Evolutionary conservation across 2,329 filamentous ascomycete genomes (phyloP).

Genomic region (Botryosphaeria agaves): DNA sequence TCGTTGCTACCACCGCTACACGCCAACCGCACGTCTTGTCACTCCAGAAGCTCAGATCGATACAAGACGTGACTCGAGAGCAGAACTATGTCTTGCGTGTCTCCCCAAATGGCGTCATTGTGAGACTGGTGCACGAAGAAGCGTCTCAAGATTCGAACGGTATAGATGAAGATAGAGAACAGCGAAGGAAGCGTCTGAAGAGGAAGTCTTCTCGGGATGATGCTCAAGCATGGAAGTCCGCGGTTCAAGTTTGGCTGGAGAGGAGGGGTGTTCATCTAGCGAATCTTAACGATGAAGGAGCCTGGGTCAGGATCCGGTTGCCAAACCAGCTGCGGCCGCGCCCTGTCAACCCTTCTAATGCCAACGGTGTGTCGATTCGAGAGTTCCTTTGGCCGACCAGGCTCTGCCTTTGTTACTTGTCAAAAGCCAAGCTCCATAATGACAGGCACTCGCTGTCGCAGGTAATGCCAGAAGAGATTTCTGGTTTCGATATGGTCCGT

Average conservation of each 20-base stretch:
- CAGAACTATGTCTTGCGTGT: too few species aligned
- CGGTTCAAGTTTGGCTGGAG: neutral
- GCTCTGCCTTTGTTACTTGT: conserved; percentile 13
- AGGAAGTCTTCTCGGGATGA: too few species aligned
- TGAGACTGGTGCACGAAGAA: too few species aligned
- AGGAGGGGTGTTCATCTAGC: neutral
- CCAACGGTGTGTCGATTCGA: conserved; percentile 1
- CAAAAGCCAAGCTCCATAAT: too few species aligned
- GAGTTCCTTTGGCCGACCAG: conserved; percentile 19
- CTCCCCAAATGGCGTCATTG: too few species aligned
- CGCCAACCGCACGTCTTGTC: too few species aligned
- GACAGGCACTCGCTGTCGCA: too few species aligned
- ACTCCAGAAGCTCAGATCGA: too few species aligned
- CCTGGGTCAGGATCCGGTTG: neutral
- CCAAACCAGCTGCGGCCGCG: neutral
- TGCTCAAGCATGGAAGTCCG: conserved; percentile 1
- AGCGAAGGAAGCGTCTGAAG: too few species aligned
- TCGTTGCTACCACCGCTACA: conserved; percentile 11
- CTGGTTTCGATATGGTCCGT: neutral
- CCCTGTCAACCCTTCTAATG: neutral
- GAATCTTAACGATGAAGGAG: neutral
- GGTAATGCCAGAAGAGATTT: neutral
- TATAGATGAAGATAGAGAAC: too few species aligned
- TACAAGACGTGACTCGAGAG: too few species aligned
- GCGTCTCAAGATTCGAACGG: too few species aligned